phyloP scores from a whole-genome alignment of 805 yeast genomes.

The Metschnikowia hibisci region DNA sequence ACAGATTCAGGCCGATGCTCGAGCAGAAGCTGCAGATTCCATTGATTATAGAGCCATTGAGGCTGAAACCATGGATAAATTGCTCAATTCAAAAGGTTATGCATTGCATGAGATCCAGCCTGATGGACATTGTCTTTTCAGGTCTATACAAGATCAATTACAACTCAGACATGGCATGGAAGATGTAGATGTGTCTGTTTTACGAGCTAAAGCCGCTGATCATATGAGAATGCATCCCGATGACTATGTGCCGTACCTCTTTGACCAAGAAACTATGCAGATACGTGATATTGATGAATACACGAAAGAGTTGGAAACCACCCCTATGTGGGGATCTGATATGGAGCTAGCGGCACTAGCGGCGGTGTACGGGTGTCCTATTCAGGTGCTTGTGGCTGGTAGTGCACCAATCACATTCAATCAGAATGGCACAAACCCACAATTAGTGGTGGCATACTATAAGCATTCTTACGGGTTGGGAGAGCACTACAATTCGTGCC shows the following conservation, averaged over 20 bases:
- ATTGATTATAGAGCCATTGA: slow-evolving; percentile 74
- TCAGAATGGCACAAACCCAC: slow-evolving; percentile 50
- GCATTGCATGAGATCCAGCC: slow-evolving; percentile 69
- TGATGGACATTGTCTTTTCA: slow-evolving; percentile 92
- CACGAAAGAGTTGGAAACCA: slow-evolving; percentile 60
- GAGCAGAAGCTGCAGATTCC: slow-evolving; percentile 57
- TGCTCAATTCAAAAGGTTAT: slow-evolving; percentile 50
- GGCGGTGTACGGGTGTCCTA: slow-evolving; percentile 63
- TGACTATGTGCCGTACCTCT: slow-evolving; percentile 74
- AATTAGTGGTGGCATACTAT: slow-evolving; percentile 71
- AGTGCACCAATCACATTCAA: slow-evolving; percentile 62
- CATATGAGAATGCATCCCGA: slow-evolving; percentile 63
- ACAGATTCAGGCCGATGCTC: slow-evolving; percentile 61
- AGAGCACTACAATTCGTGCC: slow-evolving; percentile 84
- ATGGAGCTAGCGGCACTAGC: slow-evolving; percentile 83
- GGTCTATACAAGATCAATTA: slow-evolving; percentile 80
- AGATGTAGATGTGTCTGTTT: slow-evolving; percentile 40
- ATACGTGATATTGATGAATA: slow-evolving; percentile 66
- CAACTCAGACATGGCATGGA: slow-evolving; percentile 41
- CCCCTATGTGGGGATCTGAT: slow-evolving; percentile 96
- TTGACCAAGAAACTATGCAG: slow-evolving; percentile 70
- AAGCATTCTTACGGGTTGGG: slow-evolving; percentile 86
- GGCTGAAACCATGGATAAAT: slow-evolving; percentile 54
- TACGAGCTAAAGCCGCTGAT: slow-evolving; percentile 62
- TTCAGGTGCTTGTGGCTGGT: slow-evolving; percentile 77